These are phyloP conservation scores for Neofusicoccum laricinum DNA, from an alignment of 2,329 filamentous ascomycete species.

Conservation along the genomic window DNA sequence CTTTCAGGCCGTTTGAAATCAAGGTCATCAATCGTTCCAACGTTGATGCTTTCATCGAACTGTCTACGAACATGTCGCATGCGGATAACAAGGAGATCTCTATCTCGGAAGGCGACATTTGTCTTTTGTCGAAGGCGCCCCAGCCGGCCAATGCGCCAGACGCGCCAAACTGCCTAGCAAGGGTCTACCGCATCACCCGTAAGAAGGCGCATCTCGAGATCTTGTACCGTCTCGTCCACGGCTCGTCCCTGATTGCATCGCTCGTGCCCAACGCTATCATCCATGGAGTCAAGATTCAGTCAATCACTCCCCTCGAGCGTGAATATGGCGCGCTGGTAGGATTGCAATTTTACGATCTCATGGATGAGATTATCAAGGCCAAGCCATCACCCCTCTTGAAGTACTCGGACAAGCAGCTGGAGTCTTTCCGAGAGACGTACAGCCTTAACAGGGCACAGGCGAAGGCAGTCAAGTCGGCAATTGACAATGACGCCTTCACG, in stretches of 20 bases:
- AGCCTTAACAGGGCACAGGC: slow-evolving; percentile 85
- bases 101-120: slow-evolving; percentile 80
- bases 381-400: slow-evolving; percentile 84
- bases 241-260: slow-evolving; percentile 59
- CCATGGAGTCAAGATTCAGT: slow-evolving; percentile 79
- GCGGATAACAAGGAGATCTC: slow-evolving; percentile 67
- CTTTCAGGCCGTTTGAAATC: slow-evolving; percentile 76
- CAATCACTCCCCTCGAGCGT: slow-evolving; percentile 90
- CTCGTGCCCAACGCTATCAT: slow-evolving; percentile 69
- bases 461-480: slow-evolving; percentile 83
- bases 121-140: slow-evolving; percentile 74
- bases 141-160: slow-evolving; percentile 65
- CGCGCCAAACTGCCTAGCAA: slow-evolving; percentile 78
- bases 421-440: slow-evolving; percentile 71
- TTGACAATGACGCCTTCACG: slow-evolving; percentile 96
- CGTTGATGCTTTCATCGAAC: slow-evolving; percentile 89
- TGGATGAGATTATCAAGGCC: slow-evolving; percentile 84
- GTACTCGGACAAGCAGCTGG: slow-evolving; percentile 72
- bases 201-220: slow-evolving; percentile 83
- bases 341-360: slow-evolving; percentile 92
- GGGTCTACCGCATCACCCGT: slow-evolving; percentile 74
- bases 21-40: slow-evolving; percentile 84
- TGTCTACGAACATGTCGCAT: slow-evolving; percentile 77
- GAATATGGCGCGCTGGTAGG: slow-evolving; percentile 91
- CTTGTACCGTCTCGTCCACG: slow-evolving; percentile 75